phyloP scores from a whole-genome alignment of 139 green algal genomes.

The Chlorella sp. region DNA sequence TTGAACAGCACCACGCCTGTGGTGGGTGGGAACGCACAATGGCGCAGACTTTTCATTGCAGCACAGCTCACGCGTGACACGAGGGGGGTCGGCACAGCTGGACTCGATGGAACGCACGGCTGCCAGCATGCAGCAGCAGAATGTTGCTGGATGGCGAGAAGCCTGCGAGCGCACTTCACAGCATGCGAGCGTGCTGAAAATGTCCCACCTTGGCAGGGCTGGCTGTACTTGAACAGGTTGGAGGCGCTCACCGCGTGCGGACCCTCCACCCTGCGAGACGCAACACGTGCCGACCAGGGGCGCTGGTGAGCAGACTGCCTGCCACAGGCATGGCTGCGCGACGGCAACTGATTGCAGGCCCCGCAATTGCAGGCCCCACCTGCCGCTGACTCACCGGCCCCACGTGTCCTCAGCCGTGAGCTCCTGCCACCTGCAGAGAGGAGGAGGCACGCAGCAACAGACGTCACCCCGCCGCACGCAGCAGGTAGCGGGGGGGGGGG shows the following conservation, averaged over 20 bases:
- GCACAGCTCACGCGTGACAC: too few species aligned
- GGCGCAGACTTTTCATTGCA: too few species aligned
- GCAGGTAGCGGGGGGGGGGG: too few species aligned
- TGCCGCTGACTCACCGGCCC: slow-evolving; percentile 45
- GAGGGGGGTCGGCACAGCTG: background rate
- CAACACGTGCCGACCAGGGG: background rate
- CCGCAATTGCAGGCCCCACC: background rate
- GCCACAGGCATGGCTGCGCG: background rate
- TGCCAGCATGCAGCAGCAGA: background rate
- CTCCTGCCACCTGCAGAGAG: slow-evolving; percentile 33
- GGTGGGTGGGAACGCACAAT: background rate
- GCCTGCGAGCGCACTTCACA: too few species aligned
- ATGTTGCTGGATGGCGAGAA: too few species aligned
- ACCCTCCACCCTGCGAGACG: slow-evolving; percentile 56
- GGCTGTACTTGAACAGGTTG: slow-evolving; percentile 93
- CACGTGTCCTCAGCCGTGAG: slow-evolving; percentile 71
- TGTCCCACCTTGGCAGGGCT: slow-evolving; percentile 1
- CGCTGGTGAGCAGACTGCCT: background rate
- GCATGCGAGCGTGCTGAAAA: too few species aligned
- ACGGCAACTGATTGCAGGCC: background rate
- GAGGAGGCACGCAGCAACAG: too few species aligned
- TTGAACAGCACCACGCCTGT: slow-evolving; percentile 84
- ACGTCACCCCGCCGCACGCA: too few species aligned
- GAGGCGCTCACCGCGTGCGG: slow-evolving; percentile 68
- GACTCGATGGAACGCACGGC: background rate